Evolutionary conservation across 2,329 filamentous ascomycete genomes (phyloP).

Genomic region (Penicillium frequentans): DNA sequence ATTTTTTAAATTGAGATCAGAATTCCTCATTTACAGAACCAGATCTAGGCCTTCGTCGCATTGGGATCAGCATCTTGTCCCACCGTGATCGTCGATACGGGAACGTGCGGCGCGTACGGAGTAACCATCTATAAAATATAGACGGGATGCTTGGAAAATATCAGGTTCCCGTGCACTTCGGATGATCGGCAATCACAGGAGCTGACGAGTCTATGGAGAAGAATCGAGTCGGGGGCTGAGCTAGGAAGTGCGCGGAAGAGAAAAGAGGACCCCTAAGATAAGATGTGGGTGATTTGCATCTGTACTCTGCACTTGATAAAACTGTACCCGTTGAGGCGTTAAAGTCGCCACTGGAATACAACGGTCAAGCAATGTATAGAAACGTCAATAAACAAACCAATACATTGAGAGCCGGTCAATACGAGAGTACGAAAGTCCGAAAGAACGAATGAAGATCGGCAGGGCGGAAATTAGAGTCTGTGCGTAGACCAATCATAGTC

Average conservation of each 20-base stretch:
- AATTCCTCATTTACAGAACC: too few relatives aligned
- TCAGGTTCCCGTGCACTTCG: neutral
- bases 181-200: neutral
- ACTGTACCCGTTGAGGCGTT: too few relatives aligned
- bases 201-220: neutral
- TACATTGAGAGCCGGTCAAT: neutral
- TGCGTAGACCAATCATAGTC: neutral
- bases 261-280: neutral
- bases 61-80: neutral
- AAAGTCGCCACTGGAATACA: too few relatives aligned
- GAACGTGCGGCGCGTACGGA: neutral
- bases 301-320: neutral
- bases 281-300: neutral
- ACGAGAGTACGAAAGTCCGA: neutral
- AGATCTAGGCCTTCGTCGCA: neutral
- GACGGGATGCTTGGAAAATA: neutral
- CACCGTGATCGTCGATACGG: neutral
- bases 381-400: neutral
- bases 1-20: neutral
- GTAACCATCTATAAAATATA: neutral
- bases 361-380: too few relatives aligned
- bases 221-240: neutral
- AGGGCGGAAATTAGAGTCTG: constrained; percentile 21
- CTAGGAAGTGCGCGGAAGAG: neutral
- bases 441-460: constrained; percentile 16